These are phyloP conservation scores for Eucalyptus dawsonii DNA, from an alignment of 345 rosid species.

Conservation along the genomic window DNA sequence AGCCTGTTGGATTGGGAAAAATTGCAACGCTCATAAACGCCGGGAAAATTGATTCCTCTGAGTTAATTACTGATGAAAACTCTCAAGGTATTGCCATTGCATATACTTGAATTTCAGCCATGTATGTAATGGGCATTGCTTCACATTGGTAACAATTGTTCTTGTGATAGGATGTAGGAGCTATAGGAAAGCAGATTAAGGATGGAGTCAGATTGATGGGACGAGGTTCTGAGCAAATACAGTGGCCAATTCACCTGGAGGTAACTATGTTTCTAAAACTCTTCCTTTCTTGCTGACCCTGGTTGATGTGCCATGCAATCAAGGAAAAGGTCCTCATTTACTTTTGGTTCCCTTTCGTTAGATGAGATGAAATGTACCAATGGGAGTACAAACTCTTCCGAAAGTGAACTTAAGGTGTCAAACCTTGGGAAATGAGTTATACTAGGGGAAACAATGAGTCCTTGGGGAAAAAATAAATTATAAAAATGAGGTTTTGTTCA, in stretches of 20 bases:
- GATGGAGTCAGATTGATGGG: slow-evolving; percentile 97
- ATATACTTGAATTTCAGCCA: not conserved
- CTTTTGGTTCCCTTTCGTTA: not conserved
- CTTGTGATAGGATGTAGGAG: slow-evolving; percentile 51
- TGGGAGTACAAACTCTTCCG: not conserved
- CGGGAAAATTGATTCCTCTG: slow-evolving; percentile 96
- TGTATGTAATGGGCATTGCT: not conserved
- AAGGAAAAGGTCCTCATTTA: not conserved
- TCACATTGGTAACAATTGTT: not conserved
- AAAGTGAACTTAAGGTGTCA: not conserved
- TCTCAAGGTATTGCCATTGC: slow-evolving; percentile 48
- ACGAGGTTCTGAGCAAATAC: slow-evolving; percentile 77
- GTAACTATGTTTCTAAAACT: slow-evolving; percentile 11
- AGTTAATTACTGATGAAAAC: slow-evolving; percentile 92
- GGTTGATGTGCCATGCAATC: not conserved
- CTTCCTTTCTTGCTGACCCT: not conserved
- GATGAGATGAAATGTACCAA: not conserved
- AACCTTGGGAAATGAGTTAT: not conserved
- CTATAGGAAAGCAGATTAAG: slow-evolving; percentile 82
- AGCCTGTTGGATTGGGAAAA: slow-evolving; percentile 96
- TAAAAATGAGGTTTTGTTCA: not conserved
- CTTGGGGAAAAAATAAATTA: not conserved
- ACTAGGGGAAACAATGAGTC: not conserved
- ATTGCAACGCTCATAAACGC: slow-evolving; percentile 81
- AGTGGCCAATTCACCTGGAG: slow-evolving; percentile 97